Evolutionary conservation across 441 rosid species (phyloP).

Genomic region (Populus trichocarpa): DNA sequence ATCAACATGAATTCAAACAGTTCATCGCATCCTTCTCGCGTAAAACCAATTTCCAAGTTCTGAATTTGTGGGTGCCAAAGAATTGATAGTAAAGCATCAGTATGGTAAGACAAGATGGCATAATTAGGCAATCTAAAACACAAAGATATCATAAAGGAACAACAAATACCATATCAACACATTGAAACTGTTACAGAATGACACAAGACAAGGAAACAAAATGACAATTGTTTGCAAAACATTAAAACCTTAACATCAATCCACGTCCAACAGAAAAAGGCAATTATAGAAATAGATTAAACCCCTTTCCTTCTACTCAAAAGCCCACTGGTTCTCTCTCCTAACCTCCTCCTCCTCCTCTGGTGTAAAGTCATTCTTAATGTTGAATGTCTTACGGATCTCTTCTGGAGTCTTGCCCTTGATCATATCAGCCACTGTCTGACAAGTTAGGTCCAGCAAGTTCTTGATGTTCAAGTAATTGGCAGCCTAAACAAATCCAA

Average conservation of each 20-base stretch:
- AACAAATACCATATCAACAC: slow-evolving; percentile 9
- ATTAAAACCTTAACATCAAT: not conserved
- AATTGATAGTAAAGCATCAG: not conserved
- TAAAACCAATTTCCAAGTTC: not conserved
- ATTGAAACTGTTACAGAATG: not conserved
- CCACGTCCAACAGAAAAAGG: slow-evolving; percentile 1
- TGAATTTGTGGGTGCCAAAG: not conserved
- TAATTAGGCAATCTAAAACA: not conserved
- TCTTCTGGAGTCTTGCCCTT: slow-evolving; percentile 59
- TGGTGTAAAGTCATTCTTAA: slow-evolving; percentile 47
- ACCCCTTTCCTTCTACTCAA: slow-evolving; percentile 28
- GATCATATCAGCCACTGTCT: slow-evolving; percentile 64
- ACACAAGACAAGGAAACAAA: slow-evolving; percentile 9
- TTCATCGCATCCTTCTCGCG: not conserved
- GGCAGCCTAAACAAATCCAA: slow-evolving; percentile 42
- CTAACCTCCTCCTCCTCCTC: slow-evolving; percentile 73
- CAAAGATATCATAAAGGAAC: not conserved
- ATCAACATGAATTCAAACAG: not conserved
- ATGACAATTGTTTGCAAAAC: not conserved
- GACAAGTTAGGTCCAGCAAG: slow-evolving; percentile 58
- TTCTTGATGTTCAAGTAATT: slow-evolving; percentile 56
- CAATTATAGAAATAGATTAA: not conserved
- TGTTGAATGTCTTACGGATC: slow-evolving; percentile 46
- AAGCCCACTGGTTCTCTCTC: slow-evolving; percentile 81
- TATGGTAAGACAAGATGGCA: not conserved